A percentile compares a stretch with the other conserved stretches of the same genome.
Evolutionary conservation across 495 filamentous ascomycete species (phyloP).

Genomic region (Aspergillus affinis): DNA sequence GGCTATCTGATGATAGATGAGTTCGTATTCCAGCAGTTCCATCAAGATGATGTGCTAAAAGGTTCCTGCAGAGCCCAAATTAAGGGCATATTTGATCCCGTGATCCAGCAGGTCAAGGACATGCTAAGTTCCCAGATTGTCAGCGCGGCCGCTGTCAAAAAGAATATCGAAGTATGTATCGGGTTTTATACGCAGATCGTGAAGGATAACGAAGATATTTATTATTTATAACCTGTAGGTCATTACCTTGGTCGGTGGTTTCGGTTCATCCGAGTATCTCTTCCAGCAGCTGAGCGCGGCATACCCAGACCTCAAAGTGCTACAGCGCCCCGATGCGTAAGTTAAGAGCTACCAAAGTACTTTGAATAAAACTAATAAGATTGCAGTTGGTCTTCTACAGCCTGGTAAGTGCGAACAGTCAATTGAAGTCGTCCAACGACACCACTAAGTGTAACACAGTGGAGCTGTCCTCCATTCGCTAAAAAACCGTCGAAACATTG

Average conservation of each 20-base stretch:
- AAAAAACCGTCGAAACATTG: constrained; percentile 41
- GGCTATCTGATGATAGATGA: constrained; percentile 19
- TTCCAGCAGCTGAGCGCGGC: constrained; percentile 49
- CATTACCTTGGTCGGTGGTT: constrained; percentile 67
- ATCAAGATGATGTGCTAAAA: neutral
- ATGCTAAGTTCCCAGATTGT: constrained; percentile 59
- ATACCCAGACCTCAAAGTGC: constrained; percentile 46
- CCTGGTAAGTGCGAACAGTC: constrained; percentile 14
- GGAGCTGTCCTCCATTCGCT: constrained; percentile 44
- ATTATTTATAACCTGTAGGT: constrained; percentile 32
- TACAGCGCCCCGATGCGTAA: constrained; percentile 63
- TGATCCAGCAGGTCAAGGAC: constrained; percentile 55
- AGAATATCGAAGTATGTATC: constrained; percentile 24
- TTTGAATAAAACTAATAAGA: neutral
- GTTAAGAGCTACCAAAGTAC: constrained; percentile 8
- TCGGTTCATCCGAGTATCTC: constrained; percentile 67
- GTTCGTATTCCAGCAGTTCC: constrained; percentile 1
- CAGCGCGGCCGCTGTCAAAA: constrained; percentile 21
- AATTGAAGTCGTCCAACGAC: constrained; percentile 3
- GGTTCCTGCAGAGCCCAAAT: constrained; percentile 33
- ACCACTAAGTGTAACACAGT: constrained; percentile 46
- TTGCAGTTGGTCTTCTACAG: constrained; percentile 27
- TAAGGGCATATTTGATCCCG: constrained; percentile 54
- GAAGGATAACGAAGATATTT: neutral
- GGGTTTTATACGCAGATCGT: neutral